Evolutionary conservation across 2,329 filamentous ascomycete species (phyloP), one percentile per base, ranked within the genome.

Genomic region (Chrysoporthe deuterocubensis): DNA sequence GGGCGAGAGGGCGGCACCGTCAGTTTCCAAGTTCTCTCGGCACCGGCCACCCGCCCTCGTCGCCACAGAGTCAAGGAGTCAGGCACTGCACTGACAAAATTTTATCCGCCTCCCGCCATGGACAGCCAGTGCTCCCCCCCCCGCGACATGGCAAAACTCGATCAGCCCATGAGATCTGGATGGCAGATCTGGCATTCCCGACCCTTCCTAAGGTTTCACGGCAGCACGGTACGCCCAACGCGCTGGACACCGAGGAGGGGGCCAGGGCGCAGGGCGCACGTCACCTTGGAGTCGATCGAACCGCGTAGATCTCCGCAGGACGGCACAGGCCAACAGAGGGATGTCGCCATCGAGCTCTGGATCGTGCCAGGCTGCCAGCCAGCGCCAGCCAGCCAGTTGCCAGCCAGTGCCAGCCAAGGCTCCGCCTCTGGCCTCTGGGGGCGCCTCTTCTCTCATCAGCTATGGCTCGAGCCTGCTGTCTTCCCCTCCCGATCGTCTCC

Each of bases 331-430:
- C 46, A 48, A 18, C 46, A 48, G 7, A 50, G 21, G 26, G 46
- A 54, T 54, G 50, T 54, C 50, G 50, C 50, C 50, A 54, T 54
- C 50, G 32, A 26, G 48, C 48, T 52, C 48, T n/a, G 48, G 46
- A 4, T 16, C 21, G 48, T 26, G n/a, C 11, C 48, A 52, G 21
- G 48, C 48, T 40, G 37, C 37, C 37, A 40, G 37, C 6, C 48
- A 52, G 48, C 26, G 26, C n/a, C 48, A 52, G 48, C 48, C 46
- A 21, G 46, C 21, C 50, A 32, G 21, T 21, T 54, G 50, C 21
- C 48, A 52, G 26, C 26, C 26, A 26, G 26, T 26, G 26, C 26
- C 26, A 26, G 26, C 26, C 26, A 26, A 26, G n/a, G 48, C 48
- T 52, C 48, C 48, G 26, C 48, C 48, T 52, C 48, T n/a, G n/a